Evolutionary conservation across 192 early-diverging fungal species (phyloP), one percentile per base, ranked within the genome.

Genomic region (Linnemannia schmuckeri): DNA sequence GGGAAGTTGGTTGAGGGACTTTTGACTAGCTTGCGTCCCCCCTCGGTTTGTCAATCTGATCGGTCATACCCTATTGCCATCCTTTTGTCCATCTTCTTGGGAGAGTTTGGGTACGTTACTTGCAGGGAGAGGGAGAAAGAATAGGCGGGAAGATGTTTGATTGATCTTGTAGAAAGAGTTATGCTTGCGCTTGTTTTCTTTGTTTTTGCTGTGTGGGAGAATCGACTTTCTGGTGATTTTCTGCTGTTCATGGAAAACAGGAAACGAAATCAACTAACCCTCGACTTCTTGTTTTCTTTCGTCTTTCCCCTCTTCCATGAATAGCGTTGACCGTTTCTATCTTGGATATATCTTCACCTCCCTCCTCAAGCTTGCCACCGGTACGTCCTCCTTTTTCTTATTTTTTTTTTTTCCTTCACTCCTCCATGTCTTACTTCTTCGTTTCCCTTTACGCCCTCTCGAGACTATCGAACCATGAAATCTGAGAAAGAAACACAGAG

Each of bases 321-420:
- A 55, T 75, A 89, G 90, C 66, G 71, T 92, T 44, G 91, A 92
- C 77, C 91, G 91, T 69, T 92, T 92, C 88, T 92, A 92, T 71
- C 88, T 92, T 42, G 89, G 89, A 63, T 92, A 92, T 35, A 66
- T 92, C 46, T 82, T 90, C 79, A 72, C 88, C 3, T 77, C 88
- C 22, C n/a, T 90, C n/a, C 74, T 91, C 57, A 91, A 91, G 66
- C 73, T 91, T n/a, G 80, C 80, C 20, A 91, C 81, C 27, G 81
- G 80, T 83, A 83, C 49, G 79, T 20, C 4, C 13, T 52, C 24
- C 6, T 33, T 15, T 30, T 72, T 20, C 8, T 55, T 54, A 4
- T 7, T 22, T n/a, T 15, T 57, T 33, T 20, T 44, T 74, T 63
- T 66, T 30, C 18, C 20, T 71, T 38, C 38, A 0, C 18, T 40